phyloP scores from a whole-genome alignment of 805 yeast species.

The Metschnikowia aberdeeniae region DNA sequence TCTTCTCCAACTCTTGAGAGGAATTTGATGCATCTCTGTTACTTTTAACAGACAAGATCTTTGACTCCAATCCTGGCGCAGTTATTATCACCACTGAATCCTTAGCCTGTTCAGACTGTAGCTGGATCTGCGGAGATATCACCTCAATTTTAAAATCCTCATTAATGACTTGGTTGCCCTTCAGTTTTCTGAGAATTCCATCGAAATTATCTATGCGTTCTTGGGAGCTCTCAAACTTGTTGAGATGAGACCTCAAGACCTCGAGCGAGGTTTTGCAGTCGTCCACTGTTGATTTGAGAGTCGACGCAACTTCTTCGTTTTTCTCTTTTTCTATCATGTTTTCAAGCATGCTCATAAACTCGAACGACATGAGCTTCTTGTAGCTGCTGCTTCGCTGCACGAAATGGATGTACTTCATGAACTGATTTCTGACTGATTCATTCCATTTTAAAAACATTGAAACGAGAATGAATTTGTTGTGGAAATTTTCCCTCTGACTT shows the following conservation, averaged over 20 bases:
- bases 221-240: conserved; percentile 10
- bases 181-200: conserved; percentile 23
- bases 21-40: conserved; percentile 23
- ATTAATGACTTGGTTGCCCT: conserved; percentile 26
- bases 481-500: conserved; percentile 20
- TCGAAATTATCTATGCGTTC: conserved; percentile 32
- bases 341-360: conserved; percentile 31
- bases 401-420: conserved; percentile 35
- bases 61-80: conserved; percentile 66
- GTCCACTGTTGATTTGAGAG: conserved; percentile 6
- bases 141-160: conserved; percentile 38
- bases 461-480: conserved; percentile 36
- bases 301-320: conserved; percentile 48
- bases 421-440: conserved; percentile 28
- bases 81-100: conserved; percentile 65
- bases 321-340: conserved; percentile 24
- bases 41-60: conserved; percentile 61
- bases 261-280: background rate
- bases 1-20: conserved; percentile 47
- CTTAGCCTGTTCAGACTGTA: conserved; percentile 35
- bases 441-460: conserved; percentile 43
- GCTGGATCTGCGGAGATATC: conserved; percentile 42
- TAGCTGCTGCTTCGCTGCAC: conserved; percentile 27
- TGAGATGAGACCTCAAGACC: background rate
- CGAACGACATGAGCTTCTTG: conserved; percentile 31